Evolutionary conservation across 805 yeast genomes (phyloP).

Genomic region (Cyberlindnera xylosilytica): DNA sequence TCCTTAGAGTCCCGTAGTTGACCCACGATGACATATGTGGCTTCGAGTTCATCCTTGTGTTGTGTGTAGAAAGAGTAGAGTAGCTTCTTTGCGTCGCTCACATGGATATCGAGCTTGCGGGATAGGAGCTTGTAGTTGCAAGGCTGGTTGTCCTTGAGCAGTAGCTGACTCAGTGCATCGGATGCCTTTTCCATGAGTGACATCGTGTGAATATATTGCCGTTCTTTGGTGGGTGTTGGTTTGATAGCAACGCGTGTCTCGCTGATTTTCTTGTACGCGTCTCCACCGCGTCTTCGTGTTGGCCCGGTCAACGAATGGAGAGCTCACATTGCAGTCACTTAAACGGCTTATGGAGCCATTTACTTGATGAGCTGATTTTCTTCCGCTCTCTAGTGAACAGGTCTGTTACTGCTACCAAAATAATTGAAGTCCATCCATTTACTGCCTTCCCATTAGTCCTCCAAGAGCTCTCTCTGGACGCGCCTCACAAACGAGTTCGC

Average conservation of each 20-base stretch:
- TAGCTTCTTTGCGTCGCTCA: constrained; percentile 36
- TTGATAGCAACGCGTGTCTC: neutral
- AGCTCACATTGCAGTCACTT: too few relatives aligned
- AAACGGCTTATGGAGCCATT: too few relatives aligned
- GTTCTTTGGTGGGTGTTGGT: too few relatives aligned
- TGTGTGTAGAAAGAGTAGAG: constrained; percentile 37
- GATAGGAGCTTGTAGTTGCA: constrained; percentile 42
- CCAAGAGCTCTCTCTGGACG: neutral
- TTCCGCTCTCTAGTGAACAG: too few relatives aligned
- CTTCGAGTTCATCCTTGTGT: constrained; percentile 35
- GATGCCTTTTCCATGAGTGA: constrained; percentile 7
- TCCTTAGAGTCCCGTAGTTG: constrained; percentile 8
- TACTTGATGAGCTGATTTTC: too few relatives aligned
- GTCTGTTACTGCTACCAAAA: too few relatives aligned
- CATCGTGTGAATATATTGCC: constrained; percentile 2
- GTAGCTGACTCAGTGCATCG: constrained; percentile 4
- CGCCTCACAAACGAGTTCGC: neutral
- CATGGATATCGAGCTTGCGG: constrained; percentile 37
- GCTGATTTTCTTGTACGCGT: neutral
- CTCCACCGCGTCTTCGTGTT: neutral
- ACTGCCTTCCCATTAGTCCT: too few relatives aligned
- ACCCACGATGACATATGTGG: constrained; percentile 43
- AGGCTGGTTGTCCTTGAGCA: constrained; percentile 18
- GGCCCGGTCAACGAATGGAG: too few relatives aligned
- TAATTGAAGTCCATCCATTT: too few relatives aligned